Conservation (phyloP, 1,139 yeast genomes). For the Magnusiomyces tetraspermus region DNA sequence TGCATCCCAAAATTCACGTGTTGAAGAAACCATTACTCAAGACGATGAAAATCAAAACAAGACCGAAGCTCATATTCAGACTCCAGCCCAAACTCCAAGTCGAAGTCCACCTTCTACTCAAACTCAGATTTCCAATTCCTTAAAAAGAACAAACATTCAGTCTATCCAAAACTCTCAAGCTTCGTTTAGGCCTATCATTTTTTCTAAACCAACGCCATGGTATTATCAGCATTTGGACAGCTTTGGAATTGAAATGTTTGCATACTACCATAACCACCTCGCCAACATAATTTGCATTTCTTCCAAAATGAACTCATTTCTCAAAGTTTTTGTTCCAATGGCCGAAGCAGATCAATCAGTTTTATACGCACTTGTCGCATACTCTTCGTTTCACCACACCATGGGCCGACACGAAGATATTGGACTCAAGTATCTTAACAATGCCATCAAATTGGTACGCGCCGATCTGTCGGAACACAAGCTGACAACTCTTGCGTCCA, state of each 20-base stretch:
- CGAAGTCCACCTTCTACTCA: no score
- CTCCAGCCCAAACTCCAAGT: no score
- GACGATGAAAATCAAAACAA: no score
- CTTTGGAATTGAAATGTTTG: conserved; percentile 45
- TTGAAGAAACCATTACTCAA: no score
- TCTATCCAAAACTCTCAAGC: not conserved
- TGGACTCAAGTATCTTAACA: conserved; percentile 28
- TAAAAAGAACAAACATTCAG: no score
- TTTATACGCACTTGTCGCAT: conserved; percentile 59
- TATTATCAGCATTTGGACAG: conserved; percentile 31
- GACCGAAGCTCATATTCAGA: no score
- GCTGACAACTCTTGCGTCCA: conserved; percentile 48
- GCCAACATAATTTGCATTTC: conserved; percentile 55
- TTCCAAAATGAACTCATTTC: conserved; percentile 61
- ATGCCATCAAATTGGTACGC: conserved; percentile 25
- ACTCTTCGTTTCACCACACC: conserved; percentile 65
- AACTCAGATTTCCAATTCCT: no score
- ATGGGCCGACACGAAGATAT: conserved; percentile 34
- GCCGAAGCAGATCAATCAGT: conserved; percentile 63
- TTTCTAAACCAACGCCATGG: conserved; percentile 13
- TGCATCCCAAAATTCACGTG: no score
- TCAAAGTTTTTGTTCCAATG: conserved; percentile 67
- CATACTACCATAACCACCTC: conserved; percentile 54
- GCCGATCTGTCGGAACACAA: conserved; percentile 18
- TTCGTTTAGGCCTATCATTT: not conserved